Evolutionary conservation across 2,329 filamentous ascomycete species (phyloP).

Genomic region (Penicillium fuscoglaucum): DNA sequence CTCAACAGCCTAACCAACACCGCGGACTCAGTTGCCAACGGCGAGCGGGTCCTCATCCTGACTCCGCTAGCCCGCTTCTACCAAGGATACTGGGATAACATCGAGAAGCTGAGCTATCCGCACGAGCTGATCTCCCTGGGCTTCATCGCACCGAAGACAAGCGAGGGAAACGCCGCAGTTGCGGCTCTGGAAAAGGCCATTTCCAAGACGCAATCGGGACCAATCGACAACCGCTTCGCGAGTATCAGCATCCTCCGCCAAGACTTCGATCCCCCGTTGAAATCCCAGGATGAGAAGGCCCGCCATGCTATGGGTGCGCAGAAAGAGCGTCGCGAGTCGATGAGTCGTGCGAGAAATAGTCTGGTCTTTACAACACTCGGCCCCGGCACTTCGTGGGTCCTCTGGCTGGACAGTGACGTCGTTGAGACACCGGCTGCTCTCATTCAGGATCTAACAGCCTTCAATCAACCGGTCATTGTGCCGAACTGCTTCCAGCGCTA

Average conservation of each 20-base stretch:
- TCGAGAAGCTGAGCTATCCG: conserved; percentile 79
- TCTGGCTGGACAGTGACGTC: conserved; percentile 94
- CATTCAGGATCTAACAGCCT: conserved; percentile 85
- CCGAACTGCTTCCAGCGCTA: conserved; percentile 95
- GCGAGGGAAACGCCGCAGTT: conserved; percentile 86
- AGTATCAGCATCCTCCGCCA: conserved; percentile 92
- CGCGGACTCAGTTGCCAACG: conserved; percentile 69
- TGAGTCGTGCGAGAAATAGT: conserved; percentile 92
- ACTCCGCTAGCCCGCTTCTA: conserved; percentile 95
- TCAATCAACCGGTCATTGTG: conserved; percentile 88
- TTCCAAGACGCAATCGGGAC: conserved; percentile 78
- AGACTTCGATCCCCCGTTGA: conserved; percentile 81
- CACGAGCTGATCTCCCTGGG: conserved; percentile 93
- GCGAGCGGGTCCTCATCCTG: conserved; percentile 84
- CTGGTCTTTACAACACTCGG: conserved; percentile 93
- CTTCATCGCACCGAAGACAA: conserved; percentile 93
- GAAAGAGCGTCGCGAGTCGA: conserved; percentile 78
- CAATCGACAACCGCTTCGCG: conserved; percentile 80
- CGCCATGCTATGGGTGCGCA: conserved; percentile 91
- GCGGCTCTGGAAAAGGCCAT: conserved; percentile 80
- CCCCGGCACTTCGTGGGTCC: conserved; percentile 87
- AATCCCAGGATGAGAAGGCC: conserved; percentile 81
- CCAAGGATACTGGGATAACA: conserved; percentile 91
- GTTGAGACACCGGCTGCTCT: conserved; percentile 80
- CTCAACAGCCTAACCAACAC: conserved; percentile 93